phyloP scores from a whole-genome alignment of 2,329 filamentous ascomycete genomes.

The Trichoderma oligosporum region DNA sequence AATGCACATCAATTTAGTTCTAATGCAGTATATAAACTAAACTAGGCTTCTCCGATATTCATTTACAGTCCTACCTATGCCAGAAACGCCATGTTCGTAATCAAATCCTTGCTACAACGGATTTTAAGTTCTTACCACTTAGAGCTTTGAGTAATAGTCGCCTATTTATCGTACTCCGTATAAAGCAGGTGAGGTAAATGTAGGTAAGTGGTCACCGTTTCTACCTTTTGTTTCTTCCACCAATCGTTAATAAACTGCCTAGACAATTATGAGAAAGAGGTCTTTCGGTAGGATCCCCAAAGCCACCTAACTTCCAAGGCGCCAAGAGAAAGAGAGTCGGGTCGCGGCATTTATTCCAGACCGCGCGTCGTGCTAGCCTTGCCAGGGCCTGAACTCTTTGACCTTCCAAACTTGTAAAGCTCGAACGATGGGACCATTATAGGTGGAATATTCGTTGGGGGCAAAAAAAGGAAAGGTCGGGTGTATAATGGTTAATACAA shows the following conservation, averaged over 20 bases:
- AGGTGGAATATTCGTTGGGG: constrained; percentile 12
- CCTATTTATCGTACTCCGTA: background rate
- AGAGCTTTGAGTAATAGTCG: background rate
- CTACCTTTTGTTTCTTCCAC: constrained; percentile 12
- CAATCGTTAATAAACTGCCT: background rate
- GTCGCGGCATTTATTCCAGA: background rate
- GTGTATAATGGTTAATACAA: background rate
- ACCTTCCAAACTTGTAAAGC: constrained; percentile 13
- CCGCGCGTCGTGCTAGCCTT: background rate
- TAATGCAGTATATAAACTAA: too few species aligned
- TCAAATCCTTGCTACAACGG: background rate
- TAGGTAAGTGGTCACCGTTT: background rate
- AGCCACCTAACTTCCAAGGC: background rate
- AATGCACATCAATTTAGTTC: background rate
- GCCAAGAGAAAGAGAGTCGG: background rate
- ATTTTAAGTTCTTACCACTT: background rate
- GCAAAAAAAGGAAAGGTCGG: background rate
- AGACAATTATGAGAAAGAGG: background rate
- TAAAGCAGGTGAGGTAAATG: constrained; percentile 3
- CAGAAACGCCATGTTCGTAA: too few species aligned
- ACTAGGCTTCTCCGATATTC: background rate
- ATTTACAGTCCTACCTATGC: too few species aligned
- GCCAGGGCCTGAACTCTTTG: background rate
- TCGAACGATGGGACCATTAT: constrained; percentile 10
- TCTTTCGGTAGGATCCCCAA: background rate